Conservation (phyloP, 805 yeast genomes). For the Lipomyces oligophaga region DNA sequence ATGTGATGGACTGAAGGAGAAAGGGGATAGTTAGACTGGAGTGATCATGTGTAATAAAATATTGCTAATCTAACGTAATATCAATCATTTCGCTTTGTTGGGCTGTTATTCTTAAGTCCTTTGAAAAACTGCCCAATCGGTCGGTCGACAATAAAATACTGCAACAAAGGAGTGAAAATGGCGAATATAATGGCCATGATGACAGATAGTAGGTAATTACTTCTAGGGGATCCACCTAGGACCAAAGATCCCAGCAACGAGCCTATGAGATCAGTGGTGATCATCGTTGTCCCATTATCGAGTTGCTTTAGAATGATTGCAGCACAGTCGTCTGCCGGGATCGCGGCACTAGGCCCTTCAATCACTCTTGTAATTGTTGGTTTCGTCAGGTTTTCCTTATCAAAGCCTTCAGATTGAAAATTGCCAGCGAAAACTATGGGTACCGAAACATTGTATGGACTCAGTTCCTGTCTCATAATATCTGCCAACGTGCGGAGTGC, state of each 20-base stretch:
- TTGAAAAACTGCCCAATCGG: too few relatives aligned
- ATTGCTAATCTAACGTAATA: too few relatives aligned
- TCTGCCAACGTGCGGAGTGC: slow-evolving; percentile 75
- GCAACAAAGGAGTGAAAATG: slow-evolving; percentile 54
- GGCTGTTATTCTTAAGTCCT: too few relatives aligned
- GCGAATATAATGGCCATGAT: slow-evolving; percentile 48
- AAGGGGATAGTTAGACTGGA: too few relatives aligned
- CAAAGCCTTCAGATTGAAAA: slow-evolving; percentile 82
- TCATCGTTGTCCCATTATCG: slow-evolving; percentile 61
- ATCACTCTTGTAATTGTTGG: slow-evolving; percentile 77
- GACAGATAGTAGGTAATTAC: slow-evolving; percentile 51
- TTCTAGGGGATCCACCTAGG: slow-evolving; percentile 68
- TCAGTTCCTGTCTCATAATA: slow-evolving; percentile 74
- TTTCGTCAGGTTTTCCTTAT: slow-evolving; percentile 74
- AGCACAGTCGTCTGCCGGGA: slow-evolving; percentile 64
- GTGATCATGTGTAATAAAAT: too few relatives aligned
- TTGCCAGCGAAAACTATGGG: slow-evolving; percentile 84
- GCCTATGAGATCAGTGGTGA: slow-evolving; percentile 80
- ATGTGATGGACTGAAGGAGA: slow-evolving; percentile 39
- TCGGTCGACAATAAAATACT: too few relatives aligned
- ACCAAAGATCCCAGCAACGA: slow-evolving; percentile 69
- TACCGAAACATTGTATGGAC: slow-evolving; percentile 63
- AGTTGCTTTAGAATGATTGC: slow-evolving; percentile 53
- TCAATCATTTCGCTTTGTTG: too few relatives aligned
- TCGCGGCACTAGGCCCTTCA: slow-evolving; percentile 79